Percentiles rank a stretch among this genome's conserved stretches.
These are phyloP conservation scores for Tuber umbilicatum DNA, from an alignment of 495 filamentous ascomycete genomes.

Conservation along the genomic window DNA sequence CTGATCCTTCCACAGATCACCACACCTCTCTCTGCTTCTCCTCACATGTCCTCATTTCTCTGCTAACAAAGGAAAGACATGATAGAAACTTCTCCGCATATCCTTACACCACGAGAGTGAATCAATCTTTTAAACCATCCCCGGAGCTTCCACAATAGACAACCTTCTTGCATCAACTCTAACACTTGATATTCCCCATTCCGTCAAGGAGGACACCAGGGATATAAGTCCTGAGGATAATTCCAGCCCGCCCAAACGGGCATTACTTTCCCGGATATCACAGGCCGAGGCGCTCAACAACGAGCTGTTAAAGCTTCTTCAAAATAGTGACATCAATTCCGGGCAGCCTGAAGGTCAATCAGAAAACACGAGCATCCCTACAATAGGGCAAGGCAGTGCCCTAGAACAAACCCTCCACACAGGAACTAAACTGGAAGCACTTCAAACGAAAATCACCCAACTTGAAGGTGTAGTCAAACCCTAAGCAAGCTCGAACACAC, in stretches of 20 bases:
- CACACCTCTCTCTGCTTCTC: too few relatives aligned
- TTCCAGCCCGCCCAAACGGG: slow-evolving; percentile 30
- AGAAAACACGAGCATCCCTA: not conserved
- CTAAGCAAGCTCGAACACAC: slow-evolving; percentile 5
- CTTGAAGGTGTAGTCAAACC: not conserved
- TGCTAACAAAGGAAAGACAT: too few relatives aligned
- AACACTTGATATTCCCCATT: slow-evolving; percentile 34
- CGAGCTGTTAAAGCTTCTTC: slow-evolving; percentile 18
- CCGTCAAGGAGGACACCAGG: slow-evolving; percentile 20
- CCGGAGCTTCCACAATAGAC: too few relatives aligned
- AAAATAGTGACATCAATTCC: slow-evolving; percentile 30
- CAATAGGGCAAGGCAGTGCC: not conserved
- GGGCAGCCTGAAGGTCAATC: not conserved
- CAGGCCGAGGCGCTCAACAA: slow-evolving; percentile 29
- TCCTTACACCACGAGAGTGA: too few relatives aligned
- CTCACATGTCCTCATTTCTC: too few relatives aligned
- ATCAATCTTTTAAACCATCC: too few relatives aligned
- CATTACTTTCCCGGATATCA: slow-evolving; percentile 18
- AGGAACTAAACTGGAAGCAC: not conserved
- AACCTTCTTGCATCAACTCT: too few relatives aligned
- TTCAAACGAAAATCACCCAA: not conserved
- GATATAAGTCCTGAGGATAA: slow-evolving; percentile 17
- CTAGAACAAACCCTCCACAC: not conserved
- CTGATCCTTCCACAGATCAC: too few relatives aligned
- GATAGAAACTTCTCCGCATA: too few relatives aligned